Evolutionary conservation across 1,139 yeast species (phyloP), one percentile per base, ranked within the genome.

Genomic region (Hyphopichia pseudoburtonii): DNA sequence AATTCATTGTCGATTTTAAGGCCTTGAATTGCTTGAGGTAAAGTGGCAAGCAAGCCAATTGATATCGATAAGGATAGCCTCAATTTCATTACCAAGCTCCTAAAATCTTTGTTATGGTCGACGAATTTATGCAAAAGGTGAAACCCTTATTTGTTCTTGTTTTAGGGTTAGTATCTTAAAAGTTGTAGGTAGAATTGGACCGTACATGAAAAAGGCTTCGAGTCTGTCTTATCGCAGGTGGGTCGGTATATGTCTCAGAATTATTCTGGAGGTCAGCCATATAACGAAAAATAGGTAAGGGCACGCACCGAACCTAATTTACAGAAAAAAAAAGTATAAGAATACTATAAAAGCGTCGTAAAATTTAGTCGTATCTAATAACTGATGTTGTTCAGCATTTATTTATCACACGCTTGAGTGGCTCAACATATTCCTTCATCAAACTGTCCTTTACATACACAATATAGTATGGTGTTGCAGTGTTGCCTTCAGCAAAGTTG

Each of bases 391-490:
- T 12, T 15, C 17, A 33, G 16, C 31, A 33, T 30, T 43, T 40
- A 17, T 38, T 41, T 12, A 54, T 47, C 10, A 49, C 67, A 46
- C 89, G 66, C 51, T 76, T 78, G 43, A 85, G 64, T 2, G 95
- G 90, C 43, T 86, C 85, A 17, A 87, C 77, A 45, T 76, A 68
- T n/a, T 76, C 75, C 7, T 64, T 54, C 42, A 74, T 78, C 42
- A 79, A 64, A 17, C 78, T 84, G 35, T 83, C 82, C 48, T 80
- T 80, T 19, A 86, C 86, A 55, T 86, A 90, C 1, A 87, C 96
- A 36, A 92, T 70, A 59, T 86, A 90, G 54, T 90, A 90, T 2
- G 98, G 97, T 2, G 97, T 92, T 0, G 97, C 96, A 0, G 89
- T 83, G 55, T 86, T 87, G 0, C 78, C 81, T 36, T 80, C 82